Evolutionary conservation across 2,329 filamentous ascomycete species (phyloP), one percentile per base, ranked within the genome.

Genomic region (Claviceps africana): DNA sequence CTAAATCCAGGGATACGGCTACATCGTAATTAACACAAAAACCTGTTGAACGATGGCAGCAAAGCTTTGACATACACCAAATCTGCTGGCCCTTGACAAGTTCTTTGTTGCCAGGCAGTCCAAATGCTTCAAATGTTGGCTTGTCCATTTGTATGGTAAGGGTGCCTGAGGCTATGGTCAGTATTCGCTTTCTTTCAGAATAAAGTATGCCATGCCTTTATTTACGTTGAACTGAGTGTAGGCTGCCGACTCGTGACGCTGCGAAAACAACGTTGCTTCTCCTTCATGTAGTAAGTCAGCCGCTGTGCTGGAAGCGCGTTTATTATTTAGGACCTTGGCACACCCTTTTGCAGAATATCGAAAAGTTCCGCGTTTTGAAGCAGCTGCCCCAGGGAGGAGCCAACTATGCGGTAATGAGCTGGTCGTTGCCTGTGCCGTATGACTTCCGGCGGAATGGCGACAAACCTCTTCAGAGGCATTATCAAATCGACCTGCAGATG

Each of bases 281-380:
- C 88, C 88, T 89, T 54, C 2, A 4, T 31, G 4, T 21, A 19
- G 3, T 21, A 47, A 47, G 21, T 22, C 25, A 33, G 30, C 21
- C 13, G n/a, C 5, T 9, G 10, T 48, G 10, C 22, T 17, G 28
- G 13, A 11, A 44, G 2, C 30, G 2, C 4, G 17, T 7, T 35
- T 25, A 19, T 2, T 17, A 11, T 25, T 17, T 6, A 22, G 22
- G 9, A 15, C 0, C 19, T 15, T 5, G 63, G 21, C 64, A 22
- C 69, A 86, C 86, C 86, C 54, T 76, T 77, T 66, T 95, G 95
- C 58, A 97, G 83, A 63, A 94, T 90, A 44, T 82, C 74, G n/a
- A 79, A 84, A 61, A 95, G 89, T 60, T 96, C 95, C 0, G 82
- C 78, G 1, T 80, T 79, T 35, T 85, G 75, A 1, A 97, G 64